phyloP scores from a whole-genome alignment of 2,329 filamentous ascomycete species.

The Cladosporium sp. region DNA sequence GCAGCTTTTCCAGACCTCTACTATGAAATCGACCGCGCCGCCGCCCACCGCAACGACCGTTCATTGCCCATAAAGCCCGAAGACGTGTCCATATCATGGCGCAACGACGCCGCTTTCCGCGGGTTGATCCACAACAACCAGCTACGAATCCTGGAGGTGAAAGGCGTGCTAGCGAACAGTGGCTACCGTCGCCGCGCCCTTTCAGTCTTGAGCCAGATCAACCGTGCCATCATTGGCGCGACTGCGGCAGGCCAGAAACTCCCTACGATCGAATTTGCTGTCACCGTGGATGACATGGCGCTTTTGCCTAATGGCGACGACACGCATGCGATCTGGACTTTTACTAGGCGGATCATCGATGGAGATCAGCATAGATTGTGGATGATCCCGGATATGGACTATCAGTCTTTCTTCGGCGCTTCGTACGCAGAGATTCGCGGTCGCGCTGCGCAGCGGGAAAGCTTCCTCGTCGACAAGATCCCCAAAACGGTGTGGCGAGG shows the following conservation, averaged over 20 bases:
- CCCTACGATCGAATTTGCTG: slow-evolving; percentile 51
- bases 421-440: slow-evolving; percentile 25
- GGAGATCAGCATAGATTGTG: slow-evolving; percentile 44
- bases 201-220: slow-evolving; percentile 47
- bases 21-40: slow-evolving; percentile 32
- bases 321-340: slow-evolving; percentile 27
- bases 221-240: slow-evolving; percentile 47
- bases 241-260: slow-evolving; percentile 39
- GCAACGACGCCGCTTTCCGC: slow-evolving; percentile 28
- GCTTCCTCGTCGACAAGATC: slow-evolving; percentile 29
- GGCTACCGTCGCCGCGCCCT: slow-evolving; percentile 28
- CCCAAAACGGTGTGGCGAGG: slow-evolving; percentile 36
- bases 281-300: slow-evolving; percentile 47
- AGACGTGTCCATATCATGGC: slow-evolving; percentile 28
- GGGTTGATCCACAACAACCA: slow-evolving; percentile 34
- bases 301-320: slow-evolving; percentile 17
- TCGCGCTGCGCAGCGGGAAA: slow-evolving; percentile 26
- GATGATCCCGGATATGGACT: slow-evolving; percentile 55
- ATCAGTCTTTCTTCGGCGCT: slow-evolving; percentile 44
- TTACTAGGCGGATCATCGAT: slow-evolving; percentile 27
- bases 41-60: slow-evolving; percentile 25
- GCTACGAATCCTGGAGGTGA: slow-evolving; percentile 30
- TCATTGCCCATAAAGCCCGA: slow-evolving; percentile 24
- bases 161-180: slow-evolving; percentile 27
- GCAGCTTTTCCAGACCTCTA: slow-evolving; percentile 32